Evolutionary conservation across 371 early-diverging fungal genomes (phyloP), one percentile per base, ranked within the genome.

Genomic region (Syncephalastrum monosporum): DNA sequence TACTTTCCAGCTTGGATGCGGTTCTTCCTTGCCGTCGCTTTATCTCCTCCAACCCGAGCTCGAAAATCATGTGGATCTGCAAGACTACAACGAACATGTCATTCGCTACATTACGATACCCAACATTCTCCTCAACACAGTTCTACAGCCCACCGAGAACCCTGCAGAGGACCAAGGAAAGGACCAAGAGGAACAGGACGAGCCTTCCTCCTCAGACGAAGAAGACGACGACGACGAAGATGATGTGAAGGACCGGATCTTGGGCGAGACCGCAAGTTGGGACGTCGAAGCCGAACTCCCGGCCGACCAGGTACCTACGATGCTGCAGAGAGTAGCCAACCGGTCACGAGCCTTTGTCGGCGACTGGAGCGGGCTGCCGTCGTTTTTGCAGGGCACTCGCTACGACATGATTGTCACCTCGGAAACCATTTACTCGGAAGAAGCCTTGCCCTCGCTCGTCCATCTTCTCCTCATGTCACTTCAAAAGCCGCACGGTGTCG

Each of bases 71-170:
- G 90, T 97, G 0, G 89, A 93, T 67, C 81, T 97, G 55, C 93
- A 93, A 60, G 96, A 96, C 69, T 96, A 95, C 60, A 97, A 97
- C 72, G 83, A 83, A 27, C 89, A 93, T 54, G 96, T 96, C 5
- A 67, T 97, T 17, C 83, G 84, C 42, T 83, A 87, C 21, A 86
- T 95, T 19, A 97, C 96, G 0, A 74, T 93, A 45, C 98, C 98
- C 48, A 96, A 96, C 56, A 87, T 92, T 33, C 72, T 95, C 16
- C 71, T 93, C 19, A 96, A 95, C 74, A 83, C 91, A 0, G 68
- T 79, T 29, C 47, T 77, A 55, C 58, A 72, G 59, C 52, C 72
- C 42, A 47, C 65, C 2, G 61, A 60, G 10, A 52, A 53, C 7
- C 64, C 60, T 21, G 62, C 71, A 8, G 60, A 68, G 4, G 63